These are phyloP conservation scores for Yamadazyma sp. DNA, from an alignment of 1,139 yeast genomes.

Conservation along the genomic window DNA sequence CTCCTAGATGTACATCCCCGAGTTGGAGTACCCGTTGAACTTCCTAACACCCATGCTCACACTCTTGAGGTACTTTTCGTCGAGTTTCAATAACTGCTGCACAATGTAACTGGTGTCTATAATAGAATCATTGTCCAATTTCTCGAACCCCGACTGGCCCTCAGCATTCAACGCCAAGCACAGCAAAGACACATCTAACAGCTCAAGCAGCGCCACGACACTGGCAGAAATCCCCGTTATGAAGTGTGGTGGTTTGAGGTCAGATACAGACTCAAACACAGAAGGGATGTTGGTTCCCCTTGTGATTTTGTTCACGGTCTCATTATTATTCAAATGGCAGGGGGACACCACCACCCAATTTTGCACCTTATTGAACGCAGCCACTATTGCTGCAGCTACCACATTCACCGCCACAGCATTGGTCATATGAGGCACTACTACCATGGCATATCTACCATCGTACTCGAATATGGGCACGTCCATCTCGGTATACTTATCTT, in stretches of 20 bases:
- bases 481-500: constrained; percentile 22
- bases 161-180: constrained; percentile 49
- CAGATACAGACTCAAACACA: constrained; percentile 24
- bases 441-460: constrained; percentile 11
- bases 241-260: constrained; percentile 53
- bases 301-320: constrained; percentile 27
- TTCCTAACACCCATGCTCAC: constrained; percentile 34
- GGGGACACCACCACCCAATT: constrained; percentile 38
- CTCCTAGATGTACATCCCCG: constrained; percentile 39
- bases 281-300: constrained; percentile 16
- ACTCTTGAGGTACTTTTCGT: constrained; percentile 22
- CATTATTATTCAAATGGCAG: constrained; percentile 31
- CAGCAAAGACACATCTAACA: constrained; percentile 15
- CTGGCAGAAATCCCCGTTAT: constrained; percentile 55
- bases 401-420: constrained; percentile 32
- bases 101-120: constrained; percentile 32
- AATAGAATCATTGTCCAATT: constrained; percentile 37
- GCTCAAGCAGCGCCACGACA: constrained; percentile 29
- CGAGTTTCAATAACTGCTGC: constrained; percentile 16
- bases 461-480: constrained; percentile 26
- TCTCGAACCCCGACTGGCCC: constrained; percentile 60
- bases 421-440: constrained; percentile 35
- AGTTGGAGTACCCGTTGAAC: constrained; percentile 35
- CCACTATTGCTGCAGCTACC: constrained; percentile 24
- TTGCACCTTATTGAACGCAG: constrained; percentile 11